These are phyloP conservation scores for Novakomyces olei DNA, from an alignment of 805 yeast species.

Conservation along the genomic window DNA sequence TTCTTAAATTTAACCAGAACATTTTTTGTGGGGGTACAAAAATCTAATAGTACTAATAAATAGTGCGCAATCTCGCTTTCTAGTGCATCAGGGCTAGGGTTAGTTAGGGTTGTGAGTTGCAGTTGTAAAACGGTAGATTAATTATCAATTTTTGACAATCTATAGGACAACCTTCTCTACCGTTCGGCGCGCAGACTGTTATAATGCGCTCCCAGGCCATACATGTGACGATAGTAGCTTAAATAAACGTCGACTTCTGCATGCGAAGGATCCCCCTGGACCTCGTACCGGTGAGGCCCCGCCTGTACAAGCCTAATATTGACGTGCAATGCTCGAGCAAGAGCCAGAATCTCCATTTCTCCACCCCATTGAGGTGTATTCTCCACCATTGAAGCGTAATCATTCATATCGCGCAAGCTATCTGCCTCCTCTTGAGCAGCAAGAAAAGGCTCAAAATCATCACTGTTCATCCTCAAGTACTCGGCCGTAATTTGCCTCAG, in stretches of 20 bases:
- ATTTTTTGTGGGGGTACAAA: too few relatives aligned
- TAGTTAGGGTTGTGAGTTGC: too few relatives aligned
- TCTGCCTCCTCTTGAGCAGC: slow-evolving; percentile 52
- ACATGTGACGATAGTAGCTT: slow-evolving; percentile 66
- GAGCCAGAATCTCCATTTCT: slow-evolving; percentile 71
- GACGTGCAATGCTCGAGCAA: slow-evolving; percentile 45
- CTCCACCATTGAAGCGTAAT: slow-evolving; percentile 45
- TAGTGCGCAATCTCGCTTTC: too few relatives aligned
- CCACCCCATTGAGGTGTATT: slow-evolving; percentile 92
- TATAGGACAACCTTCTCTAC: too few relatives aligned
- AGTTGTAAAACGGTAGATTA: too few relatives aligned
- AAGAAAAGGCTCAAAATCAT: slow-evolving; percentile 59
- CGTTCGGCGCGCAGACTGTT: too few relatives aligned
- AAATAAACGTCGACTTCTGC: too few relatives aligned
- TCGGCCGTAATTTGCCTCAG: slow-evolving; percentile 44
- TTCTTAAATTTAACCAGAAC: too few relatives aligned
- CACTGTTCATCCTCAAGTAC: slow-evolving; percentile 40
- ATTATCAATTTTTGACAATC: too few relatives aligned
- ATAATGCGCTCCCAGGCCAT: slow-evolving; percentile 87
- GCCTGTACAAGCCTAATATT: slow-evolving; percentile 61
- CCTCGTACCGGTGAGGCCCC: slow-evolving; percentile 33
- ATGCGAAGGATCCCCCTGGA: slow-evolving; percentile 29
- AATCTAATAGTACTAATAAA: too few relatives aligned
- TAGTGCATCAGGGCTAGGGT: too few relatives aligned
- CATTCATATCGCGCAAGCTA: slow-evolving; percentile 33